Evolutionary conservation across 2,329 filamentous ascomycete genomes (phyloP).

Genomic region (Cytospora paraplurivora): DNA sequence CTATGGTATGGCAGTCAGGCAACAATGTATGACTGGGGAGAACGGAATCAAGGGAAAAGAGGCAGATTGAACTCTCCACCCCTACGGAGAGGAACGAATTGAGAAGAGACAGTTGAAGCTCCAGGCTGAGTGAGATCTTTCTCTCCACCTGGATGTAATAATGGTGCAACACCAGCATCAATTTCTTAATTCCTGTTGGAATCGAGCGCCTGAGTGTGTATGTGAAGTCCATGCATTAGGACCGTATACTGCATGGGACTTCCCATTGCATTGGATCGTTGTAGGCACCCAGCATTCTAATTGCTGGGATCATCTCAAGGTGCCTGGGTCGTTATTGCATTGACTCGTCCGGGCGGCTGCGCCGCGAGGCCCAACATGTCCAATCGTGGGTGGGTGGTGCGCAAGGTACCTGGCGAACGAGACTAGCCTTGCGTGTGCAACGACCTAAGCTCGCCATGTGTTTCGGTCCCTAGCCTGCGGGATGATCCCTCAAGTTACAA

Average conservation of each 20-base stretch:
- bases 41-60: neutral
- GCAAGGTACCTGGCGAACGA: constrained; percentile 22
- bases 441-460: constrained; percentile 22
- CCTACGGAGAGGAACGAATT: too few species aligned
- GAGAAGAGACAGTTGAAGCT: constrained; percentile 6
- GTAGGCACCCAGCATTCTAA: constrained; percentile 11
- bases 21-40: constrained; percentile 12
- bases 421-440: constrained; percentile 23
- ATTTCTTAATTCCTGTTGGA: neutral
- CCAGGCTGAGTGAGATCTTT: constrained; percentile 17
- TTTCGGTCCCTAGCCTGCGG: constrained; percentile 16
- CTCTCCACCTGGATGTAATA: constrained; percentile 1
- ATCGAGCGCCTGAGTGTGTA: neutral
- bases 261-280: constrained; percentile 5
- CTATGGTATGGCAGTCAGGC: constrained; percentile 8
- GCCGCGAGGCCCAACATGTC: neutral
- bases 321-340: constrained; percentile 16
- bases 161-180: neutral
- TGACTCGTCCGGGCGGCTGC: constrained; percentile 14
- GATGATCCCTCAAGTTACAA: neutral
- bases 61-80: neutral
- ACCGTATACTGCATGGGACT: neutral
- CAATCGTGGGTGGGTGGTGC: constrained; percentile 13
- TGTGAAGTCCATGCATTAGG: neutral
- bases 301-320: constrained; percentile 7